phyloP scores from a whole-genome alignment of 495 filamentous ascomycete species.

The Xylaria venustula region DNA sequence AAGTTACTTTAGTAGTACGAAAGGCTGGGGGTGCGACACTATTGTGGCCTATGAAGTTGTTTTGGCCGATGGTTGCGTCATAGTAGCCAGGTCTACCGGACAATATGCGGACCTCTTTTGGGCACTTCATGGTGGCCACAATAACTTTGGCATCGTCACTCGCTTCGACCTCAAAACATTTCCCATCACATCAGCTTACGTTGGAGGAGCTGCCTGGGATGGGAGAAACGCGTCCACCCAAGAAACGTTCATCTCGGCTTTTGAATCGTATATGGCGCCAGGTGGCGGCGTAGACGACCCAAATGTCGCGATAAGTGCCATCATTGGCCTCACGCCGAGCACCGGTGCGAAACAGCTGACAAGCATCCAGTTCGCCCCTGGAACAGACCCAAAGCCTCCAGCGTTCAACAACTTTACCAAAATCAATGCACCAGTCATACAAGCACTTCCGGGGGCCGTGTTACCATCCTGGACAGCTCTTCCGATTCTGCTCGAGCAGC shows the following conservation, averaged over 20 bases:
- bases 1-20: slow-evolving; percentile 39
- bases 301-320: background rate
- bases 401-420: background rate
- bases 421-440: background rate
- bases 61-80: slow-evolving; percentile 40
- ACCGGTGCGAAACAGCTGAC: background rate
- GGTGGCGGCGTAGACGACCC: background rate
- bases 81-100: slow-evolving; percentile 26
- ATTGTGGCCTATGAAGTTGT: slow-evolving; percentile 46
- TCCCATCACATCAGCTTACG: background rate
- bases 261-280: background rate
- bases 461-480: background rate
- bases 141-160: slow-evolving; percentile 54
- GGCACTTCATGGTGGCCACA: slow-evolving; percentile 50
- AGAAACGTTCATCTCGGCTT: background rate
- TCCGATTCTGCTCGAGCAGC: background rate
- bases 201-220: background rate
- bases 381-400: background rate
- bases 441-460: background rate
- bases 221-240: background rate
- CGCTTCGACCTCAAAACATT: slow-evolving; percentile 10
- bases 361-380: background rate
- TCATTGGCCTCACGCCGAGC: background rate
- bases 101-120: slow-evolving; percentile 48
- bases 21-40: slow-evolving; percentile 51